These are phyloP conservation scores for Rhynchospora breviuscula DNA, from an alignment of 176 grass and related monocot genomes.

Conservation along the genomic window DNA sequence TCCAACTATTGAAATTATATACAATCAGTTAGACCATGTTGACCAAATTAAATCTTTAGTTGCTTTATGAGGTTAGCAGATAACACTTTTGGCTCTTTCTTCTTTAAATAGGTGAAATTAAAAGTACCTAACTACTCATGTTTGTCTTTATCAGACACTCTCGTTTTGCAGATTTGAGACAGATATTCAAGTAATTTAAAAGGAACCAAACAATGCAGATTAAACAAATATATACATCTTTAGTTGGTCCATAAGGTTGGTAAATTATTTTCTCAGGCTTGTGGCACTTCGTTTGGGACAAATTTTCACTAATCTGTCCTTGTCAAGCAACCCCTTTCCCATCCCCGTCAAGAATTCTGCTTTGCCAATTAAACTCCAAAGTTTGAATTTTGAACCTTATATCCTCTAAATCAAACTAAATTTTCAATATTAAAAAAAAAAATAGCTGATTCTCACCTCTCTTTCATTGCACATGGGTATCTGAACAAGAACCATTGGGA, in stretches of 20 bases:
- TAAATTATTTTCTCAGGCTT: constrained; percentile 1
- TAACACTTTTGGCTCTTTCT: constrained; percentile 17
- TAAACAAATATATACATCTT: constrained; percentile 6
- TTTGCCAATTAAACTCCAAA: not conserved
- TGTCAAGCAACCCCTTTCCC: not conserved
- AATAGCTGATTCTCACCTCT: constrained; percentile 30
- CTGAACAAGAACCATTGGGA: constrained; percentile 46
- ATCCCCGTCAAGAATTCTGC: not conserved
- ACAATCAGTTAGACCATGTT: not conserved
- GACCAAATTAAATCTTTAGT: not conserved
- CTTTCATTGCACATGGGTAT: constrained; percentile 65
- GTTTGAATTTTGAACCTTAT: not conserved
- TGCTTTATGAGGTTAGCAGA: not conserved
- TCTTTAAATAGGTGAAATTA: constrained; percentile 19
- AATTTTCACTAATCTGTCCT: not conserved
- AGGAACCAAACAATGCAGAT: not conserved
- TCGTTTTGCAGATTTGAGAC: constrained; percentile 5
- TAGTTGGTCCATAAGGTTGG: constrained; percentile 15
- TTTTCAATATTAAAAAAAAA: not conserved
- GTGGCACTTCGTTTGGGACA: not conserved
- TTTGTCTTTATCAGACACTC: constrained; percentile 24
- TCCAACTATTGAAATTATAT: not conserved
- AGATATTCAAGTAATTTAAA: constrained; percentile 7
- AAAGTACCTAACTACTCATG: constrained; percentile 22
- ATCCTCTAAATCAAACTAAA: not conserved